A percentile compares a stretch with the other conserved stretches of the same genome.
Conservation (phyloP, 352 stramenopile species). For the Globisporangium uncinulatum region DNA sequence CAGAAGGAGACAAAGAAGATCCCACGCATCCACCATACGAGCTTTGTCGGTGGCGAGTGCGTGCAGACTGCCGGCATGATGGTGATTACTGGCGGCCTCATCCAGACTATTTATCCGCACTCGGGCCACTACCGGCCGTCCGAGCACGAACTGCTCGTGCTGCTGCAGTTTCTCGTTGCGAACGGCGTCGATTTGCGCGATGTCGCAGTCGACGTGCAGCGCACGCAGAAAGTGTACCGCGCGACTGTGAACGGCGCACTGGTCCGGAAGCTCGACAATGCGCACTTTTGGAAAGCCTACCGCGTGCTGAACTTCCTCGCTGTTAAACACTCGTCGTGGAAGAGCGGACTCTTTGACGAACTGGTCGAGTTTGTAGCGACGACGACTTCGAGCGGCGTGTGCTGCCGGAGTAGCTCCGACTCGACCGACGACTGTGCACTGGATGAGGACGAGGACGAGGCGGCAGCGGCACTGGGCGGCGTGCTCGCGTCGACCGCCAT, state of each 20-base stretch:
- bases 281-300: conserved; percentile 80
- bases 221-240: conserved; percentile 94
- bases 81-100: conserved; percentile 87
- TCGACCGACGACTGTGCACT: conserved; percentile 42
- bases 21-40: conserved; percentile 96
- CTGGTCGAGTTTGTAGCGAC: conserved; percentile 62
- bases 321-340: conserved; percentile 71
- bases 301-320: conserved; percentile 71
- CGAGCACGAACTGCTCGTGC: conserved; percentile 92
- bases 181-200: conserved; percentile 86
- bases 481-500: conserved; percentile 19
- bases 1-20: conserved; percentile 93
- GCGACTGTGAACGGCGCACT: conserved; percentile 64
- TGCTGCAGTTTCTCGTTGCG: conserved; percentile 92
- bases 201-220: conserved; percentile 94
- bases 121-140: conserved; percentile 96
- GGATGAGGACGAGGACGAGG: conserved; percentile 41
- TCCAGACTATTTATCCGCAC: conserved; percentile 95
- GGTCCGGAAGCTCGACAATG: conserved; percentile 80
- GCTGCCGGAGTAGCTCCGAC: conserved; percentile 27
- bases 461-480: conserved; percentile 4
- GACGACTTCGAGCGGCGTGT: conserved; percentile 35
- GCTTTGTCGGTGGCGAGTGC: conserved; percentile 95
- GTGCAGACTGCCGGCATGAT: conserved; percentile 97
- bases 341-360: conserved; percentile 70